Evolutionary conservation across 2,329 filamentous ascomycete species (phyloP), one percentile per base, ranked within the genome.

Genomic region (Emergomyces orientalis): DNA sequence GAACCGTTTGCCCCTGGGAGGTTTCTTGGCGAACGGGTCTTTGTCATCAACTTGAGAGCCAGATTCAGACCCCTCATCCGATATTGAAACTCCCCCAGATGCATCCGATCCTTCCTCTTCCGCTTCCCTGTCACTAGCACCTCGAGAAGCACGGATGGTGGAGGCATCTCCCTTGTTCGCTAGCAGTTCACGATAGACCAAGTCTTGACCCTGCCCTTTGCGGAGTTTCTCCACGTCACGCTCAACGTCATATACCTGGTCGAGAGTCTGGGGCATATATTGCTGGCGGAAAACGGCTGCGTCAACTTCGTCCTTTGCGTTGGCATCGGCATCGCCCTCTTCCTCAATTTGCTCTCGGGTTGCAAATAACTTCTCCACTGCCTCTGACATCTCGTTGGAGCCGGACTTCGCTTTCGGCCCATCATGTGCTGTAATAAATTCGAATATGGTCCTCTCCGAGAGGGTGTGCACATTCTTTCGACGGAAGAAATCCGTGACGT

Each of bases 231-330:
- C 87, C 1, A 87, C 90, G 69, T 97, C 94, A 69, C 92, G 88
- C 76, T 97, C 94, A 59, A 96, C 87, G 73, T 99, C 92, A 75
- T 97, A 97, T 4, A 99, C 93, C 72, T 99, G 91, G 68, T 97
- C 90, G 52, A 99, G 81, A 0, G 90, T 97, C 75, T 96, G 92
- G 0, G 94, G 94, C 60, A 99, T 97, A 75, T 95, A 99, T 74
- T 97, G 91, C 71, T 96, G 89, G 70, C 93, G 85, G 79, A 97
- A 99, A 6, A 97, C 94, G 67, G 94, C 90, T 63, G 91, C 90
- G 69, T 96, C 90, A 11, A 93, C 86, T 67, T 92, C 88, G 22
- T 86, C 80, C 61, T 86, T 82, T 1, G 83, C 85, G 32, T 65
- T 25, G 8, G 63, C 81, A 82, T 64, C 74, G 32, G 72, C 75